A percentile compares a stretch with the other conserved stretches of the same genome.
These are phyloP conservation scores for Debaryomyces hansenii DNA, from an alignment of 805 yeast genomes.

Conservation along the genomic window DNA sequence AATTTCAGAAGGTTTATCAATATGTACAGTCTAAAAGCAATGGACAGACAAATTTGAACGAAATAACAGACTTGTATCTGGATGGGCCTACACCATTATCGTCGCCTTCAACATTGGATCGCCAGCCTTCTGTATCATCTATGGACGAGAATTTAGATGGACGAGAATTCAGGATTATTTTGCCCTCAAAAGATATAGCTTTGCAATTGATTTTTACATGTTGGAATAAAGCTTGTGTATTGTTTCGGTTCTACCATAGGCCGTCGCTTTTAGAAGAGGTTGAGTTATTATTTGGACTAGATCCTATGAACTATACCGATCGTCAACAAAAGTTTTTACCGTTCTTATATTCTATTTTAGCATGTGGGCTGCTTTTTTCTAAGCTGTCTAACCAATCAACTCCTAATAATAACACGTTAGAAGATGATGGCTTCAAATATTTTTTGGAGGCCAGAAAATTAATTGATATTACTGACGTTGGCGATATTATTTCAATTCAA, in stretches of 20 bases:
- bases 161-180: constrained; percentile 59
- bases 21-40: constrained; percentile 17
- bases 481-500: constrained; percentile 80
- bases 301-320: constrained; percentile 69
- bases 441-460: constrained; percentile 78
- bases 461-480: constrained; percentile 80
- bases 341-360: constrained; percentile 80
- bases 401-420: constrained; percentile 40
- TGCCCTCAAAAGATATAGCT: constrained; percentile 77
- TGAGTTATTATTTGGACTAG: constrained; percentile 72
- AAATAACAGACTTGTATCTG: constrained; percentile 26
- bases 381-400: constrained; percentile 32
- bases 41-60: constrained; percentile 20
- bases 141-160: constrained; percentile 24
- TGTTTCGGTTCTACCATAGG: constrained; percentile 82
- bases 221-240: constrained; percentile 84
- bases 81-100: constrained; percentile 24
- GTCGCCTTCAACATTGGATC: constrained; percentile 6
- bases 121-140: constrained; percentile 15
- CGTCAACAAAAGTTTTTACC: constrained; percentile 77
- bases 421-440: constrained; percentile 78
- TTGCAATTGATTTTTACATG: constrained; percentile 68
- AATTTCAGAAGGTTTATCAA: constrained; percentile 27
- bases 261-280: constrained; percentile 76
- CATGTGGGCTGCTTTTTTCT: constrained; percentile 80